Evolutionary conservation across 805 yeast genomes (phyloP), one percentile per base, ranked within the genome.

Genomic region (Clavispora fructus): DNA sequence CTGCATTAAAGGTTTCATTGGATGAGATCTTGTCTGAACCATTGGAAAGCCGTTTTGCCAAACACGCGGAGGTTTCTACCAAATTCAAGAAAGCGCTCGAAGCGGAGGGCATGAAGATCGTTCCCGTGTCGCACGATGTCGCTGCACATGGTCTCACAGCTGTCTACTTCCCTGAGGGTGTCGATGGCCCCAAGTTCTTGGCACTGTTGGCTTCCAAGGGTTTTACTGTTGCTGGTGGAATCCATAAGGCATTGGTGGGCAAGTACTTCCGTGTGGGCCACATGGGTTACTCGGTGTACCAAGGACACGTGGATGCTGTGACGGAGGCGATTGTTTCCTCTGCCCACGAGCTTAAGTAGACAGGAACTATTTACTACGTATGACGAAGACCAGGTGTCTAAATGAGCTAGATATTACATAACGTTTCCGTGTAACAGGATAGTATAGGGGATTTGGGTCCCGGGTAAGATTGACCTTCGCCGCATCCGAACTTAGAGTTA

Each of bases 231-330:
- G 96, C 97, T 40, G 95, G 94, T 42, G 97, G 97, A 48, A 85
- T 91, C 53, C 92, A 87, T 70, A 83, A 80, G 65, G 88, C 82
- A 23, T 80, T 89, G 58, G 83, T 80, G 40, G 78, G 85, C 48
- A 83, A 85, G 64, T 91, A 91, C 71, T 87, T 92, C 73, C 80
- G 98, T 68, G 82, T 91, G 49, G 98, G 98, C 31, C 98, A 91
- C 70, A 92, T 92, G 98, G 97, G 97, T 52, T 83, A 81, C 48
- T 77, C 90, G 40, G 65, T 71, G n/a, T 67, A 68, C 49, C 68
- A 62, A 44, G 75, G 73, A 40, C 75, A 71, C 47, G 61, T 71
- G 28, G 71, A 65, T 40, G 47, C 58, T 51, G 60, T 71, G 40
- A 48, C 62, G 19, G 55, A 48, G 13, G 71, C 74, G 14, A 63